Evolutionary conservation across 306 rosid species (phyloP).

Genomic region (Vicia villosa): DNA sequence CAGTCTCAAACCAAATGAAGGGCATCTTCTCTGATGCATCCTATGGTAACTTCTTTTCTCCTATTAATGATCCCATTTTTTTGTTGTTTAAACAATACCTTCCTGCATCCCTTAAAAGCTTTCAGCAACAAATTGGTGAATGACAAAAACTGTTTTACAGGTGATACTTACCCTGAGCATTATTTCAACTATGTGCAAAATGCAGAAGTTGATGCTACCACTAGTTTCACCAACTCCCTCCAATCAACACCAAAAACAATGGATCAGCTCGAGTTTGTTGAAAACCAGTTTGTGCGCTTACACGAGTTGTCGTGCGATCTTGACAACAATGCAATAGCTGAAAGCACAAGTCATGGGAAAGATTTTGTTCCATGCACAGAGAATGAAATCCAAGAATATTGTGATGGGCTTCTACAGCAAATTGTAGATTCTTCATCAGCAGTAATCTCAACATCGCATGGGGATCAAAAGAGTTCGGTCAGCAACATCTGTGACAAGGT

Average conservation of each 20-base stretch:
- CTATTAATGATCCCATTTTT: conserved; percentile 22
- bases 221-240: conserved; percentile 41
- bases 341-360: conserved; percentile 52
- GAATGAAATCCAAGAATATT: conserved; percentile 50
- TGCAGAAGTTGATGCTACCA: conserved; percentile 42
- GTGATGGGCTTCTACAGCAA: conserved; percentile 59
- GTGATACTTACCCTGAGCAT: conserved; percentile 48
- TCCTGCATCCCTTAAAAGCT: conserved; percentile 1
- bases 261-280: conserved; percentile 39
- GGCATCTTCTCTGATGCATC: conserved; percentile 47
- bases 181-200: conserved; percentile 48
- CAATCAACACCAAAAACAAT: conserved; percentile 45
- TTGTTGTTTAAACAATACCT: conserved; percentile 12
- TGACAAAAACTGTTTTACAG: conserved; percentile 53
- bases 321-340: conserved; percentile 41
- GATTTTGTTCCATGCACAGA: conserved; percentile 38
- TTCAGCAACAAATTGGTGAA: conserved; percentile 34
- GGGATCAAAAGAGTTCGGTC: conserved; percentile 46
- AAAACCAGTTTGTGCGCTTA: conserved; percentile 33
- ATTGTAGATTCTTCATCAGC: conserved; percentile 69
- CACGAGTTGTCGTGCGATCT: conserved; percentile 11
- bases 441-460: conserved; percentile 40
- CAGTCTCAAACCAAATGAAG: conserved; percentile 43
- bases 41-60: conserved; percentile 48
- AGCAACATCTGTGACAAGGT: conserved; percentile 42